Percentiles rank a stretch among this genome's conserved stretches.
Conservation (phyloP, 495 filamentous ascomycete genomes). For the Astrocystis sublimbata region DNA sequence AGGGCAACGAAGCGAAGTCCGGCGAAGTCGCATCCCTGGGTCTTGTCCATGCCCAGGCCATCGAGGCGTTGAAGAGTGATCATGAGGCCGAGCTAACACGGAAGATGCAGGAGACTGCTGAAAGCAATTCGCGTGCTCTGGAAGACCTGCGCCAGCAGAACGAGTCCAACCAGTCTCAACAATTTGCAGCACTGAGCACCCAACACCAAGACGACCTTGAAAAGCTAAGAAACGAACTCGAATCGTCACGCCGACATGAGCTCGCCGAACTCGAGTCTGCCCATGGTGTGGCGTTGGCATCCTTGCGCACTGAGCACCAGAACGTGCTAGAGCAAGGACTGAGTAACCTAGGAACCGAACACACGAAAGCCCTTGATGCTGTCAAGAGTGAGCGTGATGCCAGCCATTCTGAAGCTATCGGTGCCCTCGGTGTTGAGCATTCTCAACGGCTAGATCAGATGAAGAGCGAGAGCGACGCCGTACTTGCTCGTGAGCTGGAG, state of each 20-base stretch:
- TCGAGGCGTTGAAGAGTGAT: conserved; percentile 20
- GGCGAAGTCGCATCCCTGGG: conserved; percentile 22
- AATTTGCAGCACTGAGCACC: conserved; percentile 3
- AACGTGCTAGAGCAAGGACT: conserved; percentile 18
- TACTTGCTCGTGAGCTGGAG: conserved; percentile 21
- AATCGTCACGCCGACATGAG: conserved; percentile 14
- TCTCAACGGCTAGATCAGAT: conserved; percentile 18
- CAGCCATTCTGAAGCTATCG: conserved; percentile 18
- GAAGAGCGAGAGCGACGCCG: conserved; percentile 17
- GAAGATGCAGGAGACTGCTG: conserved; percentile 23
- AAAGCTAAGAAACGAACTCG: conserved; percentile 13
- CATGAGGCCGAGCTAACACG: conserved; percentile 17
- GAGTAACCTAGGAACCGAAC: conserved; percentile 15
- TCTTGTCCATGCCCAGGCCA: conserved; percentile 15
- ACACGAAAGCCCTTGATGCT: conserved; percentile 20
- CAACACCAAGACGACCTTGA: conserved; percentile 17
- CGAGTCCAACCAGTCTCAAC: conserved; percentile 7
- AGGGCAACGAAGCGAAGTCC: conserved; percentile 22
- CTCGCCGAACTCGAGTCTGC: conserved; percentile 18
- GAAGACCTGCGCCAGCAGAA: conserved; percentile 19
- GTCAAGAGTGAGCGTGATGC: conserved; percentile 17
- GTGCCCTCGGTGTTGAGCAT: conserved; percentile 16
- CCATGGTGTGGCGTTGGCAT: conserved; percentile 18
- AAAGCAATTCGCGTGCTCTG: conserved; percentile 13
- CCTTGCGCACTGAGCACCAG: conserved; percentile 23